A percentile compares a stretch with the other conserved stretches of the same genome.
These are phyloP conservation scores for Zymoseptoria passerinii DNA, from an alignment of 2,329 filamentous ascomycete species.

Conservation along the genomic window DNA sequence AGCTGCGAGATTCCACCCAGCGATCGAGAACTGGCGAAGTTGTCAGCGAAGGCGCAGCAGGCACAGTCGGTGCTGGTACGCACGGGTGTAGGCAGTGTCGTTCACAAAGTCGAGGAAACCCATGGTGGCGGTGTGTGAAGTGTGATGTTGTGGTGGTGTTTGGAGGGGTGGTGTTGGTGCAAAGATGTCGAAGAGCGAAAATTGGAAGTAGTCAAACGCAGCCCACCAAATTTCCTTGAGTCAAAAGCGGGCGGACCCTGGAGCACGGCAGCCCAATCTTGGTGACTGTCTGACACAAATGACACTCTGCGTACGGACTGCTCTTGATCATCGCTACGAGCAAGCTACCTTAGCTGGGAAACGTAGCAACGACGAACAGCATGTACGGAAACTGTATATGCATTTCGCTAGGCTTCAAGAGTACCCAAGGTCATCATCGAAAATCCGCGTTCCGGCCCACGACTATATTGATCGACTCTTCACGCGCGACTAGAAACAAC, in stretches of 20 bases:
- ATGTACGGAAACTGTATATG: too few species aligned
- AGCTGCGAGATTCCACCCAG: slow-evolving; percentile 68
- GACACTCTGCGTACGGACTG: background rate
- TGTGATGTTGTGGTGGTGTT: background rate
- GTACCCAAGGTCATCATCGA: too few species aligned
- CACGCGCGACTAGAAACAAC: background rate
- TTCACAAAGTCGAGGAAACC: slow-evolving; percentile 61
- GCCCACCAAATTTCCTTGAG: background rate
- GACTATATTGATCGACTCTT: background rate
- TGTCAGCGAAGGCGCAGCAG: slow-evolving; percentile 9
- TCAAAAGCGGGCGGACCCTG: background rate
- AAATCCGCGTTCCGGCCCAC: background rate
- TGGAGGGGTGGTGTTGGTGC: background rate
- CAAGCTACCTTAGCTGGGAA: background rate
- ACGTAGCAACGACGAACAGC: too few species aligned
- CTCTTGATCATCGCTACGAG: background rate
- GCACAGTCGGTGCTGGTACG: slow-evolving; percentile 24
- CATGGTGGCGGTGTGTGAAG: slow-evolving; percentile 41
- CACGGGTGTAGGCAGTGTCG: slow-evolving; percentile 56
- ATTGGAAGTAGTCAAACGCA: background rate
- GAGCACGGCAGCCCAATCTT: background rate
- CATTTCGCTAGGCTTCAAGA: too few species aligned
- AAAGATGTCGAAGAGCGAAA: background rate
- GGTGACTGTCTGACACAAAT: background rate
- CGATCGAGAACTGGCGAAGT: slow-evolving; percentile 53